Conservation (phyloP, 23 red algal species). For the Gracilaria domingensis region DNA sequence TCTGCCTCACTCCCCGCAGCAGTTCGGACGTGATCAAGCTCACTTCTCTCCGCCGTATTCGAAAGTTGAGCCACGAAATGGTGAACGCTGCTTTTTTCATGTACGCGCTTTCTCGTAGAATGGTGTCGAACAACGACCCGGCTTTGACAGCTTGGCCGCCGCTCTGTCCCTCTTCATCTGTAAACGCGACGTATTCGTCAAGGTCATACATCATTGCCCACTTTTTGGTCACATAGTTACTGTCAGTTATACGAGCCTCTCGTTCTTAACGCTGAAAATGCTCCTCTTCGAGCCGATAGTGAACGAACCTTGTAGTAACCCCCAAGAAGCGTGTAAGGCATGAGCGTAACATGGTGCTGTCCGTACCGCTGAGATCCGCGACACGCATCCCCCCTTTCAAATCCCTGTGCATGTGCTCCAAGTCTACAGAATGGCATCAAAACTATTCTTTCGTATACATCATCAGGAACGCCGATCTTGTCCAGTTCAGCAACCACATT, state of each 20-base stretch:
- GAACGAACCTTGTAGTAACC: slow-evolving; percentile 52
- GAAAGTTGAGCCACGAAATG: slow-evolving; percentile 73
- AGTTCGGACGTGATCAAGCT: slow-evolving; percentile 19
- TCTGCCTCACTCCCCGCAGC: slow-evolving; percentile 4
- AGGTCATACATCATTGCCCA: no score
- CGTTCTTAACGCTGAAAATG: no score
- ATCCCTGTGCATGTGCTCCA: slow-evolving; percentile 26
- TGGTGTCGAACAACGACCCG: no score
- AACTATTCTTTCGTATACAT: slow-evolving; percentile 17
- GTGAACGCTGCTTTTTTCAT: slow-evolving; percentile 21
- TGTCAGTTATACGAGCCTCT: no score
- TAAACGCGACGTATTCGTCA: no score
- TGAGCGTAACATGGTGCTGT: slow-evolving; percentile 32
- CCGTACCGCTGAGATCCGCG: slow-evolving; percentile 39
- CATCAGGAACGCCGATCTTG: slow-evolving; percentile 14
- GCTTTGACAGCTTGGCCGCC: no score
- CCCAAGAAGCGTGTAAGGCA: slow-evolving; percentile 53
- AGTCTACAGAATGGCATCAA: slow-evolving; percentile 58
- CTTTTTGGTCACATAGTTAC: no score
- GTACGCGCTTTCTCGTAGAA: no score
- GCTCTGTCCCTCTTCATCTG: no score
- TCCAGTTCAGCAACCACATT: slow-evolving; percentile 52
- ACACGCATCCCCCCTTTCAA: slow-evolving; percentile 43
- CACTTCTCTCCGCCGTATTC: slow-evolving; percentile 1
- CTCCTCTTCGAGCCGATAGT: background rate